Evolutionary conservation across 257 asterid genomes (phyloP), one percentile per base, ranked within the genome.

Genomic region (Solanum commersonii): DNA sequence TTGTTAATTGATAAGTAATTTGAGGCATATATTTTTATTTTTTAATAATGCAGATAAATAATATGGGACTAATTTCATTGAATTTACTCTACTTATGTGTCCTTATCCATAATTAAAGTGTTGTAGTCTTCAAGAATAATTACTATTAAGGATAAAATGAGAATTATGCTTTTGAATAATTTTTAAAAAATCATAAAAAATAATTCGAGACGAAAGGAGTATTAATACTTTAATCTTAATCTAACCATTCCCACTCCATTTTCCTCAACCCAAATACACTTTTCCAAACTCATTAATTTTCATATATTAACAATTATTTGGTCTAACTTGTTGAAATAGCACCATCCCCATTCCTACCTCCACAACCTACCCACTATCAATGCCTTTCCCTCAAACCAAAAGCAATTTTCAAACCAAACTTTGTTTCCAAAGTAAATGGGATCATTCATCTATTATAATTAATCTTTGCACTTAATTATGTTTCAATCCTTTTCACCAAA

Each of bases 321-420:
- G 65, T 86, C 52, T 70, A 72, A 27, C 67, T 44, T 86, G 40
- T 68, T 71, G 67, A 71, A 18, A 16, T 71, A 59, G 88, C 73
- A 46, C 88, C 65, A 72, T 73, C 81, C 88, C 25, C 84, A 86
- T 72, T 86, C 83, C 71, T 46, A 72, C 84, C 70, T 72, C 72
- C 84, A 86, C 49, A 27, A 67, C 13, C 72, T 27, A 86, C 84
- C 88, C 88, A 86, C 84, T 46, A 16, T 77, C 37, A 13, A 44
- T 70, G 29, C 18, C 49, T 86, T 71, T 44, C 84, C 42, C 42
- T 22, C 52, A 35, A 74, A 35, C 49, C 82, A 74, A 74, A 74
- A 74, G 52, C 82, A 74, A 74, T 74, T 74, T 74, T 74, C 82
- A 86, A 74, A 78, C 84, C 63, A 78, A 42, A 25, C n/a, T 25